Conservation (phyloP, 371 early-diverging fungal genomes). For the Apophysomyces sp. region DNA sequence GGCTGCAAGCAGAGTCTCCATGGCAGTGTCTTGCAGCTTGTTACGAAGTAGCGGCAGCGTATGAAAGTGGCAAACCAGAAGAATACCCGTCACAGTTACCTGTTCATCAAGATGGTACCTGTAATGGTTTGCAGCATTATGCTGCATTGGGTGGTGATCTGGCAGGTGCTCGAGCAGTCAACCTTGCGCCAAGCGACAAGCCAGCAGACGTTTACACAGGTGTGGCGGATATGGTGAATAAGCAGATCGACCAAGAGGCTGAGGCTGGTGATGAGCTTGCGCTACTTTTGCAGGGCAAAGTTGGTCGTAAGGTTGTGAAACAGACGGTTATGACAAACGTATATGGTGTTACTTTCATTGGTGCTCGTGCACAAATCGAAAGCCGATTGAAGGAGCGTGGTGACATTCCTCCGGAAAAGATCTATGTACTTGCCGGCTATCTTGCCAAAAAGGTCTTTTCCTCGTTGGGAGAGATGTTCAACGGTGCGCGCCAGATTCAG, state of each 20-base stretch:
- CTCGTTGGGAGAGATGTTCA: conserved; percentile 88
- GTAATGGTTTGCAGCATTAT: conserved; percentile 98
- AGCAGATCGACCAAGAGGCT: conserved; percentile 67
- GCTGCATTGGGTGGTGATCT: conserved; percentile 97
- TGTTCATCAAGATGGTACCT: conserved; percentile 98
- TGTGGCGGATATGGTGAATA: conserved; percentile 78
- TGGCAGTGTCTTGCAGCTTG: conserved; percentile 96
- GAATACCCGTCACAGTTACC: conserved; percentile 76
- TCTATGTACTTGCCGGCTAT: conserved; percentile 62
- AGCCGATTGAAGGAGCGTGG: conserved; percentile 77
- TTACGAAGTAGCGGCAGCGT: conserved; percentile 80
- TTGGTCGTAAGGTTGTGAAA: conserved; percentile 95
- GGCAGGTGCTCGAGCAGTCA: conserved; percentile 91
- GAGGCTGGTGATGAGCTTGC: conserved; percentile 59
- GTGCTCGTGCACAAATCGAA: conserved; percentile 89
- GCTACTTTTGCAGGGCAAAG: conserved; percentile 56
- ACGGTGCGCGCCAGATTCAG: conserved; percentile 88
- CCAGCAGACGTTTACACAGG: conserved; percentile 96
- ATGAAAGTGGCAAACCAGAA: conserved; percentile 73
- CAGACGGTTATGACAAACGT: conserved; percentile 99
- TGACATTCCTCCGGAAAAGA: conserved; percentile 56
- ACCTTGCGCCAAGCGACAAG: conserved; percentile 80
- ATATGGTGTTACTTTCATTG: conserved; percentile 97
- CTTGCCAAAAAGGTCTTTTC: conserved; percentile 84
- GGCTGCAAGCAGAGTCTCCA: conserved; percentile 90